These are phyloP conservation scores for Talaromyces marneffei DNA, from an alignment of 2,329 filamentous ascomycete species.

Conservation along the genomic window DNA sequence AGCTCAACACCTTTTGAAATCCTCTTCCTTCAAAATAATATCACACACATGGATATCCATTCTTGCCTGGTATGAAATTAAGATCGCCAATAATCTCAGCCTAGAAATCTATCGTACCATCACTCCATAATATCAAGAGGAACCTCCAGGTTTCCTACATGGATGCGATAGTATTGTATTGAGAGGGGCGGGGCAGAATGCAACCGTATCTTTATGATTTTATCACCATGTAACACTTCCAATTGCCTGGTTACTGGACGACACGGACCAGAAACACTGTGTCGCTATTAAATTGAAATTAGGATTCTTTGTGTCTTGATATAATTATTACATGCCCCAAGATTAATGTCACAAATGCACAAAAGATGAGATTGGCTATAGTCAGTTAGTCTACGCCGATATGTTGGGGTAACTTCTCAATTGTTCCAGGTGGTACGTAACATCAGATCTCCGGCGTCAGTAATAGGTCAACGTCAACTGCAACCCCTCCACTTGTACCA, in stretches of 20 bases:
- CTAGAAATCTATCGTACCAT: neutral
- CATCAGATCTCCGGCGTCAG: neutral
- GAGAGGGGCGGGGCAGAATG: neutral
- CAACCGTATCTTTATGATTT: conserved; percentile 7
- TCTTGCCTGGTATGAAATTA: neutral
- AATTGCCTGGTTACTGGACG: neutral
- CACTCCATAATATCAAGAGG: neutral
- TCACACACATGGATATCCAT: neutral
- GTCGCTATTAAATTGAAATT: neutral
- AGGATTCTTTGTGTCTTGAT: neutral
- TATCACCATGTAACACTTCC: conserved; percentile 1
- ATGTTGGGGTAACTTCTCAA: neutral
- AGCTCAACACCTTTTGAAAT: too few relatives aligned
- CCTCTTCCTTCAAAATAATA: neutral
- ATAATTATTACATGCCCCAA: too few relatives aligned
- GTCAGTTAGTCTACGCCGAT: neutral
- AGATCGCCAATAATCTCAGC: neutral
- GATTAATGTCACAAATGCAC: too few relatives aligned
- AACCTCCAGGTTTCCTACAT: neutral
- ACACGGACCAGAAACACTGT: too few relatives aligned
- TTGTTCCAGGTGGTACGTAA: neutral
- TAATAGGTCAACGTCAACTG: neutral
- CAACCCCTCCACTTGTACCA: neutral
- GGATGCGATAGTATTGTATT: neutral
- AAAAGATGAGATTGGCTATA: neutral